Evolutionary conservation across 371 early-diverging fungal species (phyloP), one percentile per base, ranked within the genome.

Genomic region (Mycotypha africana): DNA sequence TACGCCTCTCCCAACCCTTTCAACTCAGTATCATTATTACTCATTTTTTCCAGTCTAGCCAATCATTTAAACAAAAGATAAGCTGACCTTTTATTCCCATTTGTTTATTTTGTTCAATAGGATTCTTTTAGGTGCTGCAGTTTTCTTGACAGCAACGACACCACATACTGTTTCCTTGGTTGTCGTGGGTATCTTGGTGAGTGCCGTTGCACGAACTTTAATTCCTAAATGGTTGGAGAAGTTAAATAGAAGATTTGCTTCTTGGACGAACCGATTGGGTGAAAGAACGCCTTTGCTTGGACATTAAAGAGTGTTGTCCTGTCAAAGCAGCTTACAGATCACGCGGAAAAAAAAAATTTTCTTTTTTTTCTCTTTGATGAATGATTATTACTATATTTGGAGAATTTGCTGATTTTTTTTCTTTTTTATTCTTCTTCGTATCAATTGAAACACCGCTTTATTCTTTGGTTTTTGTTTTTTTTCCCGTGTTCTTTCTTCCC

Each of bases 271-370:
- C 33, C 45, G 68, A 26, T 30, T 62, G 16, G 62, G 68, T 21
- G 72, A 72, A 45, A 67, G 72, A 53, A 63, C 72, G 28, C 72
- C 72, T 19, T 53, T 72, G 20, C 48, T 72, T 12, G 33, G 33
- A 14, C 35, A 40, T 16, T 51, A 45, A 50, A 38, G 38, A 37
- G 38, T 33, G 3, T 4, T 19, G 12, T 12, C n/a, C n/a, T n/a
- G n/a, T n/a, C n/a, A n/a, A n/a, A n/a, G n/a, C n/a, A n/a, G n/a
- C n/a, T n/a, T n/a, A n/a, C n/a, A n/a, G n/a, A n/a, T n/a, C n/a
- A n/a, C n/a, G n/a, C n/a, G n/a, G n/a, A n/a, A n/a, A n/a, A n/a
- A n/a, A n/a, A n/a, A n/a, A n/a, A n/a, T n/a, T 38, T 38, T 34
- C 15, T 15, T 17, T 2, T 34, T 34, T 38, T 11, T 22, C 10